Evolutionary conservation across 139 green algal species (phyloP), one percentile per base, ranked within the genome.

Genomic region (Coccomyxa sp.): DNA sequence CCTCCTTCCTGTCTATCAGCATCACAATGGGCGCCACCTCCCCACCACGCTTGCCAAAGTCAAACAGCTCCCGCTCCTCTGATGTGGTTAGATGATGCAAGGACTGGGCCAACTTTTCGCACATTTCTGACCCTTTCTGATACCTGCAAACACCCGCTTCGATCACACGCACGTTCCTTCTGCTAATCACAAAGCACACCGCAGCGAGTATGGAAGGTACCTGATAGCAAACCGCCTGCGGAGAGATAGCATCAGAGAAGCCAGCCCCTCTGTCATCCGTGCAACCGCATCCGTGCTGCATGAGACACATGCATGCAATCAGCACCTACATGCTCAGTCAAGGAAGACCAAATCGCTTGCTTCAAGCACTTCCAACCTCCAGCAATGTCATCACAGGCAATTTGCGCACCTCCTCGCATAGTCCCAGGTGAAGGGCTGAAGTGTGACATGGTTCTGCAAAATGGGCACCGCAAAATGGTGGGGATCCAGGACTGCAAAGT

Each of bases 381-480:
- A 60, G 30, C 30, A 17, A 80, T 80, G 31, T 63, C 0, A 25
- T 63, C 25, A 45, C 17, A 75, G 18, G 32, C 18, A 79, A 58
- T 10, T 59, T 80, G 28, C 38, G 7, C 80, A 79, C 68, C 79
- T 89, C 67, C 85, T 85, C 25, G 82, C 87, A 86, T 86, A 93
- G 67, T 94, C 88, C 87, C 85, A 90, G 75, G n/a, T 81, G 60
- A 86, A 87, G 79, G 89, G 89, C 67, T 87, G 83, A 67, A 92
- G 77, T 0, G 80, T 85, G 7, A 89, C 60, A 58, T 89, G 82
- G 0, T 85, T 88, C 21, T 88, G 81, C 14, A 79, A 76, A 21
- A 93, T 79, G 0, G 94, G 92, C n/a, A 97, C 86, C 58, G 81
- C 82, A 82, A 98, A 98, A 84, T 97, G 95, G 85, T 95, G 87